Conservation (phyloP, 2,329 filamentous ascomycete species). For the Alternaria arborescens region DNA sequence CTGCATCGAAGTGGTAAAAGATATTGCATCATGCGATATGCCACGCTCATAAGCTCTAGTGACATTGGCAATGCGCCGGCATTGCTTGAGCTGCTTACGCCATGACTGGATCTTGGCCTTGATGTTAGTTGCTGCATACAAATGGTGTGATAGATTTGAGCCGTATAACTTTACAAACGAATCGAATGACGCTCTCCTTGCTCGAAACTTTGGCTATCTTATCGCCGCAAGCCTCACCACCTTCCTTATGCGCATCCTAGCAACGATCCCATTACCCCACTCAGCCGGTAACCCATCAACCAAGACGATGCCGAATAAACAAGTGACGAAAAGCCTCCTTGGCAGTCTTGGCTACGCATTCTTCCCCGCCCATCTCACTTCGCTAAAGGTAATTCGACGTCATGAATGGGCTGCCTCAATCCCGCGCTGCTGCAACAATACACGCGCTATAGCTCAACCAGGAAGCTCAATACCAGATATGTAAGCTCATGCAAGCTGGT, state of each 20-base stretch:
- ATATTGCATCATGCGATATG: too few species aligned
- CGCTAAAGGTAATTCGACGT: constrained; percentile 22
- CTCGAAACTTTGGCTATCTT: neutral
- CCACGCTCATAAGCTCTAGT: neutral
- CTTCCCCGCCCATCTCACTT: constrained; percentile 26
- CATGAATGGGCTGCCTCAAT: constrained; percentile 22
- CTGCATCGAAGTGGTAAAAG: neutral
- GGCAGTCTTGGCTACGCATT: constrained; percentile 33
- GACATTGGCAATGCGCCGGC: neutral
- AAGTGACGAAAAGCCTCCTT: constrained; percentile 21
- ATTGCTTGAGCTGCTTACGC: constrained; percentile 2
- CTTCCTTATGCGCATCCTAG: constrained; percentile 13
- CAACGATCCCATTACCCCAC: neutral
- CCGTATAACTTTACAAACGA: neutral
- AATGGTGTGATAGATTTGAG: neutral
- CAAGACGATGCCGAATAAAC: constrained; percentile 7
- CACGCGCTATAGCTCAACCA: constrained; percentile 29
- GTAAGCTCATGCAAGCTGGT: constrained; percentile 23
- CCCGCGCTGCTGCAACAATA: constrained; percentile 18
- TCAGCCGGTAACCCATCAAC: neutral
- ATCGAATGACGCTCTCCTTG: neutral
- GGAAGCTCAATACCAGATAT: constrained; percentile 33
- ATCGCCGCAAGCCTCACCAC: constrained; percentile 11
- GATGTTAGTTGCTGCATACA: neutral
- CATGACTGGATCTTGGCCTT: neutral